Base-by-base conservation (phyloP, 2,329 filamentous ascomycete genomes). In the Beauveria bassiana region DNA sequence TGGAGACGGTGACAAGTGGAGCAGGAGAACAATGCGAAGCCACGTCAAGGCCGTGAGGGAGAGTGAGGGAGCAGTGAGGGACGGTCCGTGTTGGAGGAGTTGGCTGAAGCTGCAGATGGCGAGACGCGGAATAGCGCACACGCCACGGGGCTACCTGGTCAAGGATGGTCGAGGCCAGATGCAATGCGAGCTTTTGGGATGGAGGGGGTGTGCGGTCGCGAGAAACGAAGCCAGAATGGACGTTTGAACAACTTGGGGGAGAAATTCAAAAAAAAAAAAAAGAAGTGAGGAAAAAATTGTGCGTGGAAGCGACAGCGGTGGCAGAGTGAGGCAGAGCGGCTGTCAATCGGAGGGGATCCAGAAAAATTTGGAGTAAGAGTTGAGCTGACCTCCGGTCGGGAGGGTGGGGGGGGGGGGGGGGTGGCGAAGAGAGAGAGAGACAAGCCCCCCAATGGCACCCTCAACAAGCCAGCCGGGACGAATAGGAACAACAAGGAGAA, bases 261-360 rank as follows among this genome's bases (percentile, higher is more conserved):
- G 47, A 22, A 45, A 38, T 46, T 52, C 8, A 22, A 34, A 46
- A 45, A 52, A n/a, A 18, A 43, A 5, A 24, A 24, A 24, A 43
- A 5, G 6, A 52, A 40, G 28, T 31, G 28, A 28, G 34, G 24
- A 52, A 51, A 46, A 45, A 59, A 40, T 24, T 31, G 57, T 53
- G 57, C 26, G 55, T 26, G 47, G 26, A 26, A 43, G 57, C n/a
- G 57, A 47, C 31, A 26, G 9, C 24, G 47, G 38, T 26, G 38
- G 47, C 38, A 59, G 52, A 52, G 47, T 59, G 57, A 59, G 49
- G 57, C 57, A 59, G 22, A 52, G 57, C 47, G 57, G 56, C 12
- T n/a, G 56, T 10, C n/a, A 42, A 59, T 59, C 57, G 57, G 57
- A 59, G 46, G 55, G 55, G 57, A 59, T 59, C 57, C 57, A 59